Conservation (phyloP, 257 asterid genomes). For the Solanum bulbocastanum region DNA sequence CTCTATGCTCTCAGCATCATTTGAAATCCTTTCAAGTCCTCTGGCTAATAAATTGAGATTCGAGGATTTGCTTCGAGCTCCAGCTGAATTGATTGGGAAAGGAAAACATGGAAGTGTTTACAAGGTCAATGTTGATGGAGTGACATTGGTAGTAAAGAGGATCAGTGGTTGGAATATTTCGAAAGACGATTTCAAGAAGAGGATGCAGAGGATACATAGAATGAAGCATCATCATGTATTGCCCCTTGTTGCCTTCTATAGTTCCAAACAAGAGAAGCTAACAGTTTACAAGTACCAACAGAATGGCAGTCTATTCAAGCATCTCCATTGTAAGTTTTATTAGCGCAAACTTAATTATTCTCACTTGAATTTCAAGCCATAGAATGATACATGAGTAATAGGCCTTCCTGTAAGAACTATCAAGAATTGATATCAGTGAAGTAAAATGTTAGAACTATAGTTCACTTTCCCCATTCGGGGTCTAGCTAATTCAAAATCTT, state of each 20-base stretch:
- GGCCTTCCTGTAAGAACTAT: not conserved
- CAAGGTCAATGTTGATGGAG: slow-evolving; percentile 31
- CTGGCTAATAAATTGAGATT: slow-evolving; percentile 31
- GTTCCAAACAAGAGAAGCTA: slow-evolving; percentile 66
- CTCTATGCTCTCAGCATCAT: slow-evolving; percentile 40
- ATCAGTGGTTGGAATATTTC: slow-evolving; percentile 55
- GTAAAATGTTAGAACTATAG: not conserved
- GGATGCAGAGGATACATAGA: slow-evolving; percentile 39
- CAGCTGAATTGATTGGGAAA: slow-evolving; percentile 58
- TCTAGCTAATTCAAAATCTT: not conserved
- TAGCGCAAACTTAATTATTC: not conserved
- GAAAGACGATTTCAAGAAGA: slow-evolving; percentile 39
- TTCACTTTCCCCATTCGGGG: not conserved
- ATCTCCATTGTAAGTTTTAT: slow-evolving; percentile 41
- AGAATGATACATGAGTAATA: not conserved
- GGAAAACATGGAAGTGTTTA: slow-evolving; percentile 57
- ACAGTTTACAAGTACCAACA: slow-evolving; percentile 56
- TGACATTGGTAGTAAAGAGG: slow-evolving; percentile 55
- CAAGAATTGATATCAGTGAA: not conserved
- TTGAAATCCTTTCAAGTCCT: slow-evolving; percentile 35
- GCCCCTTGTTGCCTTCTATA: slow-evolving; percentile 60
- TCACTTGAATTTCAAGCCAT: not conserved
- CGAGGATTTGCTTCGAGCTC: slow-evolving; percentile 62
- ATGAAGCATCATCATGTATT: slow-evolving; percentile 42
- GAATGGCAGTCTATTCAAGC: slow-evolving; percentile 57